Percentiles rank a stretch among this genome's conserved stretches.
phyloP scores from a whole-genome alignment of 352 stramenopile species.

The Phytophthora pistaciae region DNA sequence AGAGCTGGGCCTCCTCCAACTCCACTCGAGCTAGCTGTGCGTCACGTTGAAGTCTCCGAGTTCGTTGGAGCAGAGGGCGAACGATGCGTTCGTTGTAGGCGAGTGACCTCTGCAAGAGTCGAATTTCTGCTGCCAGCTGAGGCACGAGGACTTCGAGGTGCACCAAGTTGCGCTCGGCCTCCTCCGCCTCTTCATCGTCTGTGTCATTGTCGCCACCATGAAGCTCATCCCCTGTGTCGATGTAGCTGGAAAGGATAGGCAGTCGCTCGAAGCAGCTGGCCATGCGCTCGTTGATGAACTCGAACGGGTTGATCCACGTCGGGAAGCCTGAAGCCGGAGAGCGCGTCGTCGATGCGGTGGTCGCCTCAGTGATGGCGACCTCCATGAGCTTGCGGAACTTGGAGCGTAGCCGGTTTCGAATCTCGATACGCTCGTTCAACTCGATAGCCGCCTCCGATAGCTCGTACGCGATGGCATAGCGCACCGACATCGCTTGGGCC shows the following conservation, averaged over 20 bases:
- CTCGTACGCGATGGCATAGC: conserved; percentile 66
- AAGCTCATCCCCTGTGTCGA: conserved; percentile 32
- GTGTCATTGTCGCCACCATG: conserved; percentile 33
- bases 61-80: conserved; percentile 42
- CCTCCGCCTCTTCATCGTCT: conserved; percentile 58
- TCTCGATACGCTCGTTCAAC: conserved; percentile 65
- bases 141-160: conserved; percentile 79
- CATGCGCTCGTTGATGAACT: conserved; percentile 72
- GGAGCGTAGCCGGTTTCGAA: conserved; percentile 44
- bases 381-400: conserved; percentile 59
- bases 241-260: conserved; percentile 33
- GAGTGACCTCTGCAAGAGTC: conserved; percentile 57
- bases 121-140: conserved; percentile 54
- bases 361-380: conserved; percentile 62
- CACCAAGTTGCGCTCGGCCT: conserved; percentile 56
- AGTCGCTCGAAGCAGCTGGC: conserved; percentile 69
- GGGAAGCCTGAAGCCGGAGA: conserved; percentile 29
- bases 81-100: conserved; percentile 54
- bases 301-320: conserved; percentile 54
- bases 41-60: conserved; percentile 47
- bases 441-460: conserved; percentile 72
- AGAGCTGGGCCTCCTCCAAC: conserved; percentile 75
- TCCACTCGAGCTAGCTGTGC: conserved; percentile 71
- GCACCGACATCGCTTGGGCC: conserved; percentile 55
- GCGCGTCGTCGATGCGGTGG: conserved; percentile 37